Percentiles rank a stretch among this genome's conserved stretches.
phyloP scores from a whole-genome alignment of 352 stramenopile species.

The Bremia lactucae region DNA sequence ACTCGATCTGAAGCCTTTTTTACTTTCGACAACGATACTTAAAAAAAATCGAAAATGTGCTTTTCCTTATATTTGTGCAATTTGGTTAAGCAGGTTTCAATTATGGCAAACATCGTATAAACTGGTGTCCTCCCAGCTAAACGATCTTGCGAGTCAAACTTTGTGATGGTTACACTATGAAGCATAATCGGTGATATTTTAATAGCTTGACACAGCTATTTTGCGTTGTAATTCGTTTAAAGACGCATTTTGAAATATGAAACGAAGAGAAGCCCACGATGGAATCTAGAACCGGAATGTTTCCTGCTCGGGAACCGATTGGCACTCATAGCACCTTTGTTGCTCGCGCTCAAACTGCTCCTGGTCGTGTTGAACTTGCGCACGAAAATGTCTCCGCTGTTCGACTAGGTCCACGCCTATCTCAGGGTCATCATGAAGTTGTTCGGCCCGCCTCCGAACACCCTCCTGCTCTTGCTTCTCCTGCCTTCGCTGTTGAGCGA shows the following conservation, averaged over 20 bases:
- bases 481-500: conserved; percentile 10
- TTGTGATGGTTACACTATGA: no score
- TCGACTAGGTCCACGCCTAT: conserved; percentile 13
- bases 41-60: no score
- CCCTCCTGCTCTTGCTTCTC: conserved; percentile 6
- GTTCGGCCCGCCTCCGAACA: conserved; percentile 2
- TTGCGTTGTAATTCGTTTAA: not conserved
- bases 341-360: conserved; percentile 12
- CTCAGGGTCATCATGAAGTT: conserved; percentile 9
- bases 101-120: no score
- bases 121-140: no score
- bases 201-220: not conserved
- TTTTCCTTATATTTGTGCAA: no score
- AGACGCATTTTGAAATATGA: not conserved
- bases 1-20: conserved; percentile 69
- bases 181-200: not conserved
- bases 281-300: not conserved
- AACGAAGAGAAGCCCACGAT: not conserved
- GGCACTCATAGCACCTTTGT: not conserved
- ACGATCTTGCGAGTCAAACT: no score
- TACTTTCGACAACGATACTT: no score
- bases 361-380: conserved; percentile 9
- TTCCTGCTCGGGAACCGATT: not conserved
- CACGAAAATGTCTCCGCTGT: conserved; percentile 9
- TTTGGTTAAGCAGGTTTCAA: no score